phyloP scores from a whole-genome alignment of 2,329 filamentous ascomycete genomes.

The Trichoderma sp. region DNA sequence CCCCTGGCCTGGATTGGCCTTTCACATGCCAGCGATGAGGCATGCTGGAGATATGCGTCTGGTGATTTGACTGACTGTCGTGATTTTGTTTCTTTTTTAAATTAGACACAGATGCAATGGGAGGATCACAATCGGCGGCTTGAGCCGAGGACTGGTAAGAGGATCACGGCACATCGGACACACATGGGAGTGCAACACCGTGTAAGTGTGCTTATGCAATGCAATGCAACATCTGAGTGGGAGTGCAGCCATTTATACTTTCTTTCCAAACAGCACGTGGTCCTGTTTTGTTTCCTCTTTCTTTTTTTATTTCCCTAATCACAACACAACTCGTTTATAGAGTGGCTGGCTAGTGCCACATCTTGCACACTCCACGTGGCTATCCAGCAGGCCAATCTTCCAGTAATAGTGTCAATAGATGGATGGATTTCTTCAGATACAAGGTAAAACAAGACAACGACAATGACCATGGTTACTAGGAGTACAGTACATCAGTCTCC shows the following conservation, averaged over 20 bases:
- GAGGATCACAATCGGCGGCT: neutral
- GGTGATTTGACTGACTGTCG: neutral
- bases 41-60: neutral
- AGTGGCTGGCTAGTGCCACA: neutral
- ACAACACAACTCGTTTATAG: neutral
- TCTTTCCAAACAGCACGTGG: neutral
- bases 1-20: slow-evolving; percentile 5
- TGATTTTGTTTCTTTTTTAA: neutral
- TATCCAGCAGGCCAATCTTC: neutral
- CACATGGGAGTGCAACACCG: neutral
- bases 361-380: neutral
- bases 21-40: slow-evolving; percentile 17
- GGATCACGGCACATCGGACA: neutral
- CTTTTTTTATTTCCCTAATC: neutral
- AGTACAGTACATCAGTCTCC: neutral
- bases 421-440: neutral
- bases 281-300: neutral
- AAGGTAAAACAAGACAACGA: neutral
- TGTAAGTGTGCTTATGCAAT: neutral
- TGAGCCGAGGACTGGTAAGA: neutral
- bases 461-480: neutral
- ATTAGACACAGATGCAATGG: neutral
- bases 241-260: neutral
- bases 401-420: neutral
- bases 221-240: neutral